Base-by-base conservation (phyloP, 2,329 filamentous ascomycete species). In the Penicillium corylophilum region DNA sequence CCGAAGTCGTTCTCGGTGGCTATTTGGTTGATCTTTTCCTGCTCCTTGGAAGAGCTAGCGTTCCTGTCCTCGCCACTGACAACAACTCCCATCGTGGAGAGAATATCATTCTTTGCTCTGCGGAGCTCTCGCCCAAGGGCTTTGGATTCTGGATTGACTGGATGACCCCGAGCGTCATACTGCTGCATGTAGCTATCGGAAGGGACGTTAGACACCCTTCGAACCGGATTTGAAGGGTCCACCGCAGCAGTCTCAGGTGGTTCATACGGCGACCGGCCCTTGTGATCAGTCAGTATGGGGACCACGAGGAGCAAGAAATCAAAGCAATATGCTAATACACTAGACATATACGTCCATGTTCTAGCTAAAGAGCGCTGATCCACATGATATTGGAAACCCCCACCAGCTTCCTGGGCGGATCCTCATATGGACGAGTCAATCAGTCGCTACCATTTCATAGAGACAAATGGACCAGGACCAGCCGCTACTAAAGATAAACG, bases 51-150 rank as follows among this genome's bases (percentile, higher is more conserved):
- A n/a, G 63, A 59, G 48, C 62, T 64, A 23, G 66, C 51, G 33
- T 65, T 71, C 15, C 69, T 65, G 56, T 73, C 67, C 54, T 74
- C 70, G 50, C 71, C 65, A 47, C 72, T 74, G 53, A 76, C 72
- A 35, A 77, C 74, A 35, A 78, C 73, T 3, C 77, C 76, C 68
- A 78, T 76, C 8, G 74, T 77, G 20, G 74, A 74, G 15, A 79
- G 67, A 28, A 78, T 74, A 54, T 79, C 77, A 66, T 79, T 79
- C 54, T 79, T 77, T 1, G 77, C 77, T 61, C 74, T 71, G 44
- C 73, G 66, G 7, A 78, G 69, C 44, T 71, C 68, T 36, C 71
- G 69, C 9, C 69, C 70, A 24, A 72, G 61, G 12, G 56, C 54
- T 52, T 71, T 73, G 6, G 76, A 77, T 28, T 67, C 67, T 3